Evolutionary conservation across 768 basidiomycete species (phyloP), one percentile per base, ranked within the genome.

Genomic region (Suillus tomentosus): DNA sequence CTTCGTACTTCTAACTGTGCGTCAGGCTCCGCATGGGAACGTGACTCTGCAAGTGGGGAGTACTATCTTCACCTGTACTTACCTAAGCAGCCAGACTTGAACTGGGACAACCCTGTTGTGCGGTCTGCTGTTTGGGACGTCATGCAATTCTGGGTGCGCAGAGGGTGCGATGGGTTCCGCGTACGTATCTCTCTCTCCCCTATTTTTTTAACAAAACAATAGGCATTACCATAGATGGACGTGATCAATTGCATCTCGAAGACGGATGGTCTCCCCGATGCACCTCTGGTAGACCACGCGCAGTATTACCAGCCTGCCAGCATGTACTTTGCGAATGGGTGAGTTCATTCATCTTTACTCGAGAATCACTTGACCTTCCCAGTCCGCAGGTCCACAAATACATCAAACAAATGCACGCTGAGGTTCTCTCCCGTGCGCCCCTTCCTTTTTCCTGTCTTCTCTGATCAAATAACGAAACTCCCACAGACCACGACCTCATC

Each of bases 101-200:
- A 93, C 71, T 92, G 89, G 89, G 88, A 90, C 59, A 88, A 90
- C 36, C 36, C 36, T 37, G 36, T 37, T 10, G 36, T 37, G 2
- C 36, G 36, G 7, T 37, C 36, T 37, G 36, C 36, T 10, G 36
- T 37, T 0, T 37, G 36, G 36, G 36, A 37, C 2, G 36, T 37
- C 36, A 37, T 91, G 88, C 74, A 75, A 50, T 91, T 89, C 70
- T 92, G 90, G 90, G 78, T 91, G 22, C 81, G 86, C 61, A 78
- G 86, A 59, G 90, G 91, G 1, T 87, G 87, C 65, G 89, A 91
- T 66, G 91, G 90, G 1, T 93, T 92, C 74, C 78, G 89, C 27
- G 87, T 91, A 68, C 62, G 85, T 76, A 67, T 56, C 47, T 15
- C n/a, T 15, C n/a, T 40, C 48, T 53, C 13, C 34, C 4, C 15